Percentiles rank a stretch among this genome's conserved stretches.
phyloP scores from a whole-genome alignment of 495 filamentous ascomycete species.

The Lophiotrema nucula region DNA sequence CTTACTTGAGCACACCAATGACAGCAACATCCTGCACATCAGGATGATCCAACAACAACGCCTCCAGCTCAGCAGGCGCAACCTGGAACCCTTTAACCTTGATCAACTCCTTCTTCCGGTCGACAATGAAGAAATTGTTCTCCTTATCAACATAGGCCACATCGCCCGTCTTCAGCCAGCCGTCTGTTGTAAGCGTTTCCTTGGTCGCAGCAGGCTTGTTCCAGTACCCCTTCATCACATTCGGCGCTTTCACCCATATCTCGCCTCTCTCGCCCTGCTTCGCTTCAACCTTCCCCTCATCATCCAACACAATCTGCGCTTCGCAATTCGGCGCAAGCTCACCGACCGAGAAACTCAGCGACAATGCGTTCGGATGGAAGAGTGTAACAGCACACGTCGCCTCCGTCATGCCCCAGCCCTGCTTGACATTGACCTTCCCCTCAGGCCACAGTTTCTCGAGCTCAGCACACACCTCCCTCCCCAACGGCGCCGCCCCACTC shows the following conservation, averaged over 20 bases:
- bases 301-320: conserved; percentile 56
- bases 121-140: conserved; percentile 43
- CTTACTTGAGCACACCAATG: conserved; percentile 41
- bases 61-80: too few species aligned
- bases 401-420: conserved; percentile 88
- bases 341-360: conserved; percentile 55
- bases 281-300: conserved; percentile 38
- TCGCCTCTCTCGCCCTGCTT: conserved; percentile 38
- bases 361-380: conserved; percentile 54
- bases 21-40: conserved; percentile 42
- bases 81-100: conserved; percentile 44
- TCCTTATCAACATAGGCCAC: conserved; percentile 39
- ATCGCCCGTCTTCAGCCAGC: conserved; percentile 46
- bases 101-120: conserved; percentile 47
- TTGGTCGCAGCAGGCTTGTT: conserved; percentile 40
- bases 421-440: conserved; percentile 58
- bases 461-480: conserved; percentile 59
- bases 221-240: conserved; percentile 48
- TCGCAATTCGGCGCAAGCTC: conserved; percentile 68
- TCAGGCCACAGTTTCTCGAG: conserved; percentile 58
- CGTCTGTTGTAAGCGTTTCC: conserved; percentile 40
- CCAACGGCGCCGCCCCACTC: conserved; percentile 52
- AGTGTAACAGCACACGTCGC: conserved; percentile 63
- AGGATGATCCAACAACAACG: conserved; percentile 42
- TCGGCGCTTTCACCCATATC: conserved; percentile 40